These are phyloP conservation scores for Radiomyces spectabilis DNA, from an alignment of 192 early-diverging fungal species.

Conservation along the genomic window DNA sequence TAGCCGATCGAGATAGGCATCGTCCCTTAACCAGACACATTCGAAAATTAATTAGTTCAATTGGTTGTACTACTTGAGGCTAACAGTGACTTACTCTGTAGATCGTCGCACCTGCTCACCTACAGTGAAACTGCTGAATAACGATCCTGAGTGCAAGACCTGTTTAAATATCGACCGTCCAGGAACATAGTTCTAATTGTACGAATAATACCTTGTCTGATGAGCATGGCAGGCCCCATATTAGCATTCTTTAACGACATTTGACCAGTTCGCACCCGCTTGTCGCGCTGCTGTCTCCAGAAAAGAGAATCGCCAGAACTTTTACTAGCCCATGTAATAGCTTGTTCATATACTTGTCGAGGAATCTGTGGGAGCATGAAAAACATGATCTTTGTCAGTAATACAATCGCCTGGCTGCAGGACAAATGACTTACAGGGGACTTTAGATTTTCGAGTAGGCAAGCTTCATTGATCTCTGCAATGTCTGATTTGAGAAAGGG, in stretches of 20 bases:
- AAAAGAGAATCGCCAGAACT: constrained; percentile 35
- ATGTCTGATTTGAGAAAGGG: constrained; percentile 65
- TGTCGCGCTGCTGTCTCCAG: constrained; percentile 45
- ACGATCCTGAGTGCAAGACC: constrained; percentile 1
- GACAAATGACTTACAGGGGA: constrained; percentile 36
- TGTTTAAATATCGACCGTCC: background rate
- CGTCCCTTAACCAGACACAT: constrained; percentile 43
- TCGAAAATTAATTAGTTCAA: background rate
- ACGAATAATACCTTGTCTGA: constrained; percentile 4
- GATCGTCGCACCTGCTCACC: constrained; percentile 29
- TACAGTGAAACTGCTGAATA: constrained; percentile 18
- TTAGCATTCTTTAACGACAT: too few relatives aligned
- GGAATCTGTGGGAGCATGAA: constrained; percentile 27
- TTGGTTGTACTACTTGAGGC: background rate
- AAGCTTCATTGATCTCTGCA: constrained; percentile 51
- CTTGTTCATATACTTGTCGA: constrained; percentile 53
- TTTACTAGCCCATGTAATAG: constrained; percentile 44
- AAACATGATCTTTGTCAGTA: background rate
- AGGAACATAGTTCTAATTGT: background rate
- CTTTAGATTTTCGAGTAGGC: constrained; percentile 60
- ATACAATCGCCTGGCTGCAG: background rate
- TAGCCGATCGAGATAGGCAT: constrained; percentile 42
- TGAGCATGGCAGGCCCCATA: background rate
- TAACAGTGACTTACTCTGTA: constrained; percentile 34
- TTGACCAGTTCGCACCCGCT: background rate